Evolutionary conservation across 805 yeast genomes (phyloP).

Genomic region (Zygotorulaspora chibaensis): DNA sequence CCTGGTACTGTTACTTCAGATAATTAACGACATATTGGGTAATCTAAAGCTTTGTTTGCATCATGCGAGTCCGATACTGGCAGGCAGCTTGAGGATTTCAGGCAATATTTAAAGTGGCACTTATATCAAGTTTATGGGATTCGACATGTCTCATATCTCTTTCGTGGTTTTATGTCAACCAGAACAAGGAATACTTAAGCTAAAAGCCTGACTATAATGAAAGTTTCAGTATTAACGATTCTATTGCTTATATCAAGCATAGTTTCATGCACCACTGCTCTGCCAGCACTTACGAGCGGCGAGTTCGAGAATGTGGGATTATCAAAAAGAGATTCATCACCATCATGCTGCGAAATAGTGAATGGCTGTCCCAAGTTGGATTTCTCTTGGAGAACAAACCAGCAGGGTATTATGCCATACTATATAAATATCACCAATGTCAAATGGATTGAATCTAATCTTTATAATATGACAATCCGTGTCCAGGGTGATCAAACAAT

Average conservation of each 20-base stretch:
- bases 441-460: conserved; percentile 9
- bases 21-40: too few relatives aligned
- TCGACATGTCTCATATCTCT: too few relatives aligned
- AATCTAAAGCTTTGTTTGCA: too few relatives aligned
- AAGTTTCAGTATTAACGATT: background rate
- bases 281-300: background rate
- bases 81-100: too few relatives aligned
- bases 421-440: conserved; percentile 14
- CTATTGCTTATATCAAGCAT: background rate
- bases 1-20: too few relatives aligned
- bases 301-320: background rate
- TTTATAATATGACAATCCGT: conserved; percentile 20
- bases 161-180: background rate
- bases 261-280: background rate
- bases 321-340: conserved; percentile 1
- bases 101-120: too few relatives aligned
- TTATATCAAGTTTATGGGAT: too few relatives aligned
- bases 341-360: background rate
- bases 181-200: background rate
- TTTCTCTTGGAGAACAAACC: conserved; percentile 11
- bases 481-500: conserved; percentile 17
- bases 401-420: conserved; percentile 12
- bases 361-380: conserved; percentile 22
- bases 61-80: too few relatives aligned
- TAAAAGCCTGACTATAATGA: background rate